Evolutionary conservation across 495 filamentous ascomycete species (phyloP).

Genomic region (Tuber brumale): DNA sequence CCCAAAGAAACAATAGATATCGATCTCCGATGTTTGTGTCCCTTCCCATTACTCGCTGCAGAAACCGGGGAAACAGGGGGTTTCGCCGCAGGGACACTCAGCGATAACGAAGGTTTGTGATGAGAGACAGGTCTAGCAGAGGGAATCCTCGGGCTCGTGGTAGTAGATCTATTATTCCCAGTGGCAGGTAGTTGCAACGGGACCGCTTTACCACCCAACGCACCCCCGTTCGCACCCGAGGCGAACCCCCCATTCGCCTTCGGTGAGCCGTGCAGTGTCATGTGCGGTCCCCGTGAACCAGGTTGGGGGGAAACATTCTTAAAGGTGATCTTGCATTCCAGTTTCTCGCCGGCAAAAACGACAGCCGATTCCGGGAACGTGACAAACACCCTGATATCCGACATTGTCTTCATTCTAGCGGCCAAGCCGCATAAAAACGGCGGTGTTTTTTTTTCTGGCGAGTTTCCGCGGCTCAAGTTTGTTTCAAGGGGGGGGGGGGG

Average conservation of each 20-base stretch:
- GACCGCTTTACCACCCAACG: constrained; percentile 29
- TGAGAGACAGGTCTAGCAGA: constrained; percentile 41
- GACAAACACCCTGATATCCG: constrained; percentile 84
- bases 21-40: constrained; percentile 63
- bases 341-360: constrained; percentile 89
- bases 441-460: constrained; percentile 5
- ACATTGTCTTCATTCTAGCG: constrained; percentile 25
- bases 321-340: constrained; percentile 93
- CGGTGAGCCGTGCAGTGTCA: constrained; percentile 23
- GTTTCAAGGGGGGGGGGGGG: too few relatives aligned
- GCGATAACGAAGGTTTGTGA: constrained; percentile 46
- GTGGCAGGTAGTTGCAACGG: constrained; percentile 36
- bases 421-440: constrained; percentile 3
- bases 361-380: constrained; percentile 72
- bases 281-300: constrained; percentile 27
- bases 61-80: constrained; percentile 12
- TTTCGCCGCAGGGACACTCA: constrained; percentile 30
- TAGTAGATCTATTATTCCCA: constrained; percentile 16
- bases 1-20: constrained; percentile 94
- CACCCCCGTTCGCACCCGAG: constrained; percentile 20
- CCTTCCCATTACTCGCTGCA: constrained; percentile 16
- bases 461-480: neutral
- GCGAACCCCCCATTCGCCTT: constrained; percentile 27
- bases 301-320: constrained; percentile 64
- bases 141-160: constrained; percentile 32